Conservation (phyloP, 495 filamentous ascomycete species). For the Cetradonia linearis region DNA sequence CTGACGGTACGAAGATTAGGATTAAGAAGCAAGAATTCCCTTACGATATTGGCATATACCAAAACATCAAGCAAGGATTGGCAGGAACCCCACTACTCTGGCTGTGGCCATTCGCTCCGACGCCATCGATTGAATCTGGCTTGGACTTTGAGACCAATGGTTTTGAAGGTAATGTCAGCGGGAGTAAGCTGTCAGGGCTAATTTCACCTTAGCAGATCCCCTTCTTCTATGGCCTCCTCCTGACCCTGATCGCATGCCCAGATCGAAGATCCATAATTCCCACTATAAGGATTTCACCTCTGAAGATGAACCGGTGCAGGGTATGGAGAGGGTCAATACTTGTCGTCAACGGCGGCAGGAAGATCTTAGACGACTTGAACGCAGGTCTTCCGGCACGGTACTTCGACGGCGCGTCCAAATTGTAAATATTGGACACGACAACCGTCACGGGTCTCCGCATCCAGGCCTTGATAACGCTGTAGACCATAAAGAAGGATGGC, state of each 20-base stretch:
- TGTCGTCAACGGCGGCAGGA: slow-evolving; percentile 48
- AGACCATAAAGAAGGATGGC: slow-evolving; percentile 60
- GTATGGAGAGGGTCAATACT: slow-evolving; percentile 42
- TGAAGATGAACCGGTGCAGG: slow-evolving; percentile 27
- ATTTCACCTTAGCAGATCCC: slow-evolving; percentile 31
- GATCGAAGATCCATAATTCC: slow-evolving; percentile 30
- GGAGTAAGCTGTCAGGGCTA: background rate
- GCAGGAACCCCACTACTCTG: slow-evolving; percentile 51
- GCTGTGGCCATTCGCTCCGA: slow-evolving; percentile 54
- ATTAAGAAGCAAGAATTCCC: slow-evolving; percentile 71
- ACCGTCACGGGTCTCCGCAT: background rate
- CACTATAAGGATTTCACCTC: slow-evolving; percentile 30
- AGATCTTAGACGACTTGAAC: slow-evolving; percentile 38
- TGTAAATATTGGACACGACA: slow-evolving; percentile 14
- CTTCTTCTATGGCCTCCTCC: slow-evolving; percentile 70
- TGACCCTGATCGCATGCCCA: slow-evolving; percentile 73
- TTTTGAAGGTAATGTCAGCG: slow-evolving; percentile 59
- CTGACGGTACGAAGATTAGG: slow-evolving; percentile 44
- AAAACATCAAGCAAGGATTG: slow-evolving; percentile 67
- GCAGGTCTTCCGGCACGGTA: slow-evolving; percentile 24
- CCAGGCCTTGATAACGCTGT: slow-evolving; percentile 24
- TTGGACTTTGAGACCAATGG: slow-evolving; percentile 72
- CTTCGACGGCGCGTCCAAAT: slow-evolving; percentile 29
- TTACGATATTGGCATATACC: slow-evolving; percentile 82
- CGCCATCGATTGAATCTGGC: slow-evolving; percentile 45